These are phyloP conservation scores for Chrysanthemum seticuspe DNA, from an alignment of 129 eudicot species.

Conservation along the genomic window DNA sequence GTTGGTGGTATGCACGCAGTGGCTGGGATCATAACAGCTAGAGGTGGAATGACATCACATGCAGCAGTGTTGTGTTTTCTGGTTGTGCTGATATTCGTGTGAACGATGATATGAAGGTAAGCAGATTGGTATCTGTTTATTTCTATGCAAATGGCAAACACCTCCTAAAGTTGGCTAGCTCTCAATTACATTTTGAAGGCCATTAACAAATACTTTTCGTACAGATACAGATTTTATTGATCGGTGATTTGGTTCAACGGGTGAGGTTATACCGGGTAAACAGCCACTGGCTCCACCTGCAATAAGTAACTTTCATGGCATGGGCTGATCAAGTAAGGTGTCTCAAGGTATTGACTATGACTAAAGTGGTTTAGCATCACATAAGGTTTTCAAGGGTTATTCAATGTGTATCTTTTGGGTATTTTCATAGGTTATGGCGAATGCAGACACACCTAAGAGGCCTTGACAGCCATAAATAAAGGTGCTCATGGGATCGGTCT, in stretches of 20 bases:
- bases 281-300: conserved; percentile 92
- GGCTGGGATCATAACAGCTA: conserved; percentile 81
- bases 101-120: conserved; percentile 68
- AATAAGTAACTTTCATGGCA: conserved; percentile 75
- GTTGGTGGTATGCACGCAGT: conserved; percentile 99
- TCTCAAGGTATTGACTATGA: conserved; percentile 56
- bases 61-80: conserved; percentile 97
- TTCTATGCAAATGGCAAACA: no score
- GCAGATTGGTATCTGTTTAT: no score
- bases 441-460: conserved; percentile 98
- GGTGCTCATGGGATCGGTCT: conserved; percentile 98
- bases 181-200: neutral
- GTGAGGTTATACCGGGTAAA: conserved; percentile 89
- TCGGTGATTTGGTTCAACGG: conserved; percentile 78
- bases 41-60: conserved; percentile 99
- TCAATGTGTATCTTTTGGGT: neutral
- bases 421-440: conserved; percentile 89
- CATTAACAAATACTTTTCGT: neutral
- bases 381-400: neutral
- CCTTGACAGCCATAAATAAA: conserved; percentile 78
- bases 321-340: conserved; percentile 82
- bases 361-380: neutral
- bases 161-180: no score
- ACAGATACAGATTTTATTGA: conserved; percentile 44
- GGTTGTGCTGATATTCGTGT: conserved; percentile 94